phyloP scores from a whole-genome alignment of 345 rosid genomes.

The Litchi chinensis region DNA sequence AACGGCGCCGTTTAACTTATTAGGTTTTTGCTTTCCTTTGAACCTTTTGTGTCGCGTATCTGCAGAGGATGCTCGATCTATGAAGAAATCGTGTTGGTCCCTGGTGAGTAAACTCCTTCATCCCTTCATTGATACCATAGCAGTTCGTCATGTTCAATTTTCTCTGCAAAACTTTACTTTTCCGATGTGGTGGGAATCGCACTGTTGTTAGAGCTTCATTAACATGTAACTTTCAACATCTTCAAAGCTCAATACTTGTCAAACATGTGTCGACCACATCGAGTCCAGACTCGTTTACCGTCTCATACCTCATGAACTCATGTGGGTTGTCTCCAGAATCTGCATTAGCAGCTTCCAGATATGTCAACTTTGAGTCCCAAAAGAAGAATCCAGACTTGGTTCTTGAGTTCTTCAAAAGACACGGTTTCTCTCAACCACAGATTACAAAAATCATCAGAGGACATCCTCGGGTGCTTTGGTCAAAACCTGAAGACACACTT shows the following conservation, averaged over 20 bases:
- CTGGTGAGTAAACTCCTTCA: background rate
- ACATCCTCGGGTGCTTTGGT: slow-evolving; percentile 14
- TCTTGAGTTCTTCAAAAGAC: slow-evolving; percentile 16
- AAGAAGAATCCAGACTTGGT: slow-evolving; percentile 14
- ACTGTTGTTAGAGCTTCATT: background rate
- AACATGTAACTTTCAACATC: too few species aligned
- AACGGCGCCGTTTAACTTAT: too few species aligned
- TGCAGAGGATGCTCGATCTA: background rate
- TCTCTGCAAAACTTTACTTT: background rate
- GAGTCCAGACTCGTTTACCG: background rate
- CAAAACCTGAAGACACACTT: slow-evolving; percentile 27
- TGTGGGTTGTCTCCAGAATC: background rate
- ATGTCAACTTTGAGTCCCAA: background rate
- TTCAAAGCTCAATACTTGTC: background rate
- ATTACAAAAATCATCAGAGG: slow-evolving; percentile 17
- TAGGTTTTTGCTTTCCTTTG: background rate
- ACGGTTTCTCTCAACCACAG: slow-evolving; percentile 32
- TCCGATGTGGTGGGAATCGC: background rate
- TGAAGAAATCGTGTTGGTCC: background rate
- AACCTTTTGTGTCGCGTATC: background rate
- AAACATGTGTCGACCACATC: background rate
- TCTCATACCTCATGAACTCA: background rate
- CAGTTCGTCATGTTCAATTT: background rate
- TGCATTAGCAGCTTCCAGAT: background rate
- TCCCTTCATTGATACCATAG: background rate